These are phyloP conservation scores for Aspergillus indologenus DNA, from an alignment of 495 filamentous ascomycete genomes.

Conservation along the genomic window DNA sequence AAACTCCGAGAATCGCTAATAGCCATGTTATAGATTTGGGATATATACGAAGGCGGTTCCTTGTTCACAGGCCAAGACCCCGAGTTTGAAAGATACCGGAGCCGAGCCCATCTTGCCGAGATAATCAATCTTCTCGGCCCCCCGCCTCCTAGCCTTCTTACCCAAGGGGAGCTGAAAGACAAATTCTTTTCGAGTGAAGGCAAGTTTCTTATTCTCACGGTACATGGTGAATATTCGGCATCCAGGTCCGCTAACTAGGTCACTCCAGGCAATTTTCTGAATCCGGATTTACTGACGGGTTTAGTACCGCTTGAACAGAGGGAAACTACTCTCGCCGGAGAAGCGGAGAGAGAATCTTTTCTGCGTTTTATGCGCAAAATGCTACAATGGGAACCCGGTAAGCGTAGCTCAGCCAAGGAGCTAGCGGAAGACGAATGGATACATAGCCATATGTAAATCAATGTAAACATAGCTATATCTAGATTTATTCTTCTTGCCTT, in stretches of 20 bases:
- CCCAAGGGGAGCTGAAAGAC: conserved; percentile 19
- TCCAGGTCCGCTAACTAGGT: no score
- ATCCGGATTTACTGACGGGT: conserved; percentile 5
- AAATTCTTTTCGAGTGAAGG: conserved; percentile 20
- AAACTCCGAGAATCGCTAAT: conserved; percentile 3
- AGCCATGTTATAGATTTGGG: conserved; percentile 27
- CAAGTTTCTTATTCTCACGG: no score
- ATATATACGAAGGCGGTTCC: conserved; percentile 26
- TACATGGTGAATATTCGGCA: no score
- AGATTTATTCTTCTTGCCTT: no score
- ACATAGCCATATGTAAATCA: neutral
- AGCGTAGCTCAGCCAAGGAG: conserved; percentile 26
- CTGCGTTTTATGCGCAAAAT: conserved; percentile 35
- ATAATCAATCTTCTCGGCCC: conserved; percentile 42
- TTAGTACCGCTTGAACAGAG: conserved; percentile 30
- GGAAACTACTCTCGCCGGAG: conserved; percentile 21
- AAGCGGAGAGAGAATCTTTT: conserved; percentile 30
- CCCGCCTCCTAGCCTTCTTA: conserved; percentile 35
- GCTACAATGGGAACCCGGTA: conserved; percentile 30
- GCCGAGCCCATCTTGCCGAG: conserved; percentile 40
- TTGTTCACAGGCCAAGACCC: conserved; percentile 28
- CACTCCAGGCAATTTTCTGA: neutral
- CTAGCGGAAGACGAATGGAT: conserved; percentile 30
- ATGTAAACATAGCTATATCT: no score
- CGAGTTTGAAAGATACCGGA: conserved; percentile 28